Base-by-base conservation (phyloP, 2,329 filamentous ascomycete species). In the Colletotrichum somersetense region DNA sequence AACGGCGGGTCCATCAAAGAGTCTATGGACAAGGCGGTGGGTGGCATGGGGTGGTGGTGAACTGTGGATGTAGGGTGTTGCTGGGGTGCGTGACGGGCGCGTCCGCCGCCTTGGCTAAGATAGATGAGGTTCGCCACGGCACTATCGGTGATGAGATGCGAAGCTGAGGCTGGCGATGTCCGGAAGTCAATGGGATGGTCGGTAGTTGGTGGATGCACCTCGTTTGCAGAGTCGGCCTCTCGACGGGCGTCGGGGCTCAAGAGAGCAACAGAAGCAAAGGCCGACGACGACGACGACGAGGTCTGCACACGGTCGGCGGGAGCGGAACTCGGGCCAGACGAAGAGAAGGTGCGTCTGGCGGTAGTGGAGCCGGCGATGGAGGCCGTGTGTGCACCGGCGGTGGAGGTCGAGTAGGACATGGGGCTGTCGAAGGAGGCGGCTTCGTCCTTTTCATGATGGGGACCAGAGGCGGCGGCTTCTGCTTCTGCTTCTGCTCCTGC, bases 71-170 rank as follows among this genome's bases (percentile, higher is more conserved):
- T 20, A 14, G 46, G n/a, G 33, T 48, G 58, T 20, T 59, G 46
- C 30, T 55, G 42, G 3, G 56, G 44, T 2, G 50, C 5, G 40
- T 58, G 1, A 3, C 8, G 2, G 42, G 6, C 42, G 16, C 30
- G 30, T 30, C 65, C 48, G 16, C 80, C 78, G 14, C 79, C 77
- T 44, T 81, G 79, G 42, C 80, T 80, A 16, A 82, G 77, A 58
- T 79, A 80, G 1, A 82, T 75, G 1, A 82, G 75, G 55, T 81
- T 79, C 10, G 80, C 80, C 8, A 82, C 81, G 5, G 81, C 81
- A 10, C 74, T 80, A 18, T 82, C 80, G 2, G 79, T 80, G 10
- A 70, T 6, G 10, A 73, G 20, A 42, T 80, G 80, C 6, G 77
- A 77, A 12, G 76, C 76, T 11, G 78, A 74, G 0, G 74, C 64